A percentile compares a stretch with the other conserved stretches of the same genome.
phyloP scores from a whole-genome alignment of 257 asterid species.

The Marsdenia floribunda region DNA sequence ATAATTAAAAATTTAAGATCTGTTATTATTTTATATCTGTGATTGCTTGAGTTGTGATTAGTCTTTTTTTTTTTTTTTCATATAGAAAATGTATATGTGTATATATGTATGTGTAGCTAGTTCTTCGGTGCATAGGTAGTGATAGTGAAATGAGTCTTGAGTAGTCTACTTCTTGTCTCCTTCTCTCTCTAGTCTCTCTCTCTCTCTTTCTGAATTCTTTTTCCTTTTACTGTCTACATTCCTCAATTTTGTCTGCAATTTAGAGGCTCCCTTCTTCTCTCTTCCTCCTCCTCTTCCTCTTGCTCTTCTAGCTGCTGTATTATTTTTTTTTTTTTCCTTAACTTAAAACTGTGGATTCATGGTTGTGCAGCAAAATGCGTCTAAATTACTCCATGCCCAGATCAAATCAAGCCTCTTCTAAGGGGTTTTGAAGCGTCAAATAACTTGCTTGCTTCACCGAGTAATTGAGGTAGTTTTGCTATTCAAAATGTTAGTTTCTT shows the following conservation, averaged over 20 bases:
- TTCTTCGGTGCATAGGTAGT: slow-evolving; percentile 21
- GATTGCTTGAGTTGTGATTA: background rate
- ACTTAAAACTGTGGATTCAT: slow-evolving; percentile 24
- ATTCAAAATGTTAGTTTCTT: background rate
- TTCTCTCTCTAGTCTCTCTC: slow-evolving; percentile 20
- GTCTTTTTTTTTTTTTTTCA: background rate
- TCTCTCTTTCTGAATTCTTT: slow-evolving; percentile 21
- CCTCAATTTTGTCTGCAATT: slow-evolving; percentile 33
- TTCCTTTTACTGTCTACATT: slow-evolving; percentile 27
- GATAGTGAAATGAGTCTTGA: slow-evolving; percentile 52
- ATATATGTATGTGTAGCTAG: background rate
- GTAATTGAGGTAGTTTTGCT: slow-evolving; percentile 32
- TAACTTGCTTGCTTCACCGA: slow-evolving; percentile 23
- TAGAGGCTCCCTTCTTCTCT: slow-evolving; percentile 25
- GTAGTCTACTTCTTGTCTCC: slow-evolving; percentile 49
- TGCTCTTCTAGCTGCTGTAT: background rate
- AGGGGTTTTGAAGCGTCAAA: slow-evolving; percentile 18
- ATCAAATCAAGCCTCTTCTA: slow-evolving; percentile 19
- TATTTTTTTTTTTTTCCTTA: background rate
- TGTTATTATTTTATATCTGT: background rate
- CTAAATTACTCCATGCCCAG: slow-evolving; percentile 26
- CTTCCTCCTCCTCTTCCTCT: slow-evolving; percentile 18
- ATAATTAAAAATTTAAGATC: background rate
- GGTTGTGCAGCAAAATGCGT: slow-evolving; percentile 37
- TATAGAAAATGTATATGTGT: background rate